These are phyloP conservation scores for Exophiala dermatitidis DNA, from an alignment of 2,329 filamentous ascomycete species.

Conservation along the genomic window DNA sequence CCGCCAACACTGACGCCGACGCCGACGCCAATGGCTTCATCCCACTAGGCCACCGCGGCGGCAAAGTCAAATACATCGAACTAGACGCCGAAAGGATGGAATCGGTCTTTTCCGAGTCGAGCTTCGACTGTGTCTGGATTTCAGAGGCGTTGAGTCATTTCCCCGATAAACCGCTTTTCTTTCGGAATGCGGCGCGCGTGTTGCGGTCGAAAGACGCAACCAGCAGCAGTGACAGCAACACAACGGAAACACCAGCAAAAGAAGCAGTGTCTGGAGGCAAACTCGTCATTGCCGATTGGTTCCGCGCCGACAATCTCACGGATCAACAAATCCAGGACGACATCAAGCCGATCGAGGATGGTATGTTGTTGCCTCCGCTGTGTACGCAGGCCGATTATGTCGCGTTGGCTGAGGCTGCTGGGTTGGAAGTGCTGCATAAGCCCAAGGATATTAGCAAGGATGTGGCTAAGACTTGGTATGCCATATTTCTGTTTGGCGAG, in stretches of 20 bases:
- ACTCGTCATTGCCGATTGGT: slow-evolving; percentile 56
- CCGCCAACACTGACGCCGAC: not conserved
- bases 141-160: slow-evolving; percentile 56
- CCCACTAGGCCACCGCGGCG: slow-evolving; percentile 34
- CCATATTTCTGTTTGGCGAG: slow-evolving; percentile 3
- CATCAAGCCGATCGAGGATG: slow-evolving; percentile 56
- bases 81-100: slow-evolving; percentile 57
- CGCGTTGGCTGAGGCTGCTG: slow-evolving; percentile 43
- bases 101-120: slow-evolving; percentile 40
- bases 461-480: slow-evolving; percentile 55
- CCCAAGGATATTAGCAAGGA: slow-evolving; percentile 50
- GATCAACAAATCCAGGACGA: slow-evolving; percentile 42
- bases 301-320: slow-evolving; percentile 46
- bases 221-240: not conserved
- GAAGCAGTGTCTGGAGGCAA: slow-evolving; percentile 33
- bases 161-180: slow-evolving; percentile 54
- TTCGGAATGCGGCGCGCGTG: slow-evolving; percentile 46
- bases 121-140: slow-evolving; percentile 56
- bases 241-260: not conserved
- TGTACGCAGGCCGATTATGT: slow-evolving; percentile 51
- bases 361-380: slow-evolving; percentile 54
- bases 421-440: slow-evolving; percentile 40
- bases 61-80: slow-evolving; percentile 50
- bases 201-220: slow-evolving; percentile 38
- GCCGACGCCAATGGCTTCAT: slow-evolving; percentile 34